phyloP scores from a whole-genome alignment of 2,329 filamentous ascomycete species.

The Penicillium sp. region DNA sequence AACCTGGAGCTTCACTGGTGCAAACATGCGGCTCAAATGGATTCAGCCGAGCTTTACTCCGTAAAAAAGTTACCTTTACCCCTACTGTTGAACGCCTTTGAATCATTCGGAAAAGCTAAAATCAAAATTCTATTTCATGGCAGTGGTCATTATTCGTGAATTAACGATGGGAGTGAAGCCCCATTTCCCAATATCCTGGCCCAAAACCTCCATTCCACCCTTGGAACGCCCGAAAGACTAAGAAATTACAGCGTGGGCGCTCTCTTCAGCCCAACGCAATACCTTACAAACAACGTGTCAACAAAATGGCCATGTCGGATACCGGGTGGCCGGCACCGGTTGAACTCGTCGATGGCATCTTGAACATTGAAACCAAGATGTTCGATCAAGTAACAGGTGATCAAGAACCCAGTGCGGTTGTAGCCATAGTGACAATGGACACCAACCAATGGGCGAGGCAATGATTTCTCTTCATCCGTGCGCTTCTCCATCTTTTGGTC shows the following conservation, averaged over 20 bases:
- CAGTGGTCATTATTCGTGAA: conserved; percentile 12
- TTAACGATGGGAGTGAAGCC: conserved; percentile 3
- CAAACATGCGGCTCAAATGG: neutral
- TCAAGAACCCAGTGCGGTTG: conserved; percentile 89
- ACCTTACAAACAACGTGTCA: conserved; percentile 79
- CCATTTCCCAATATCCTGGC: conserved; percentile 7
- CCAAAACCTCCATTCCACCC: neutral
- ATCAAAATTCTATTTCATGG: neutral
- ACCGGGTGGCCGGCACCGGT: conserved; percentile 70
- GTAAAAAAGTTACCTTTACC: too few relatives aligned
- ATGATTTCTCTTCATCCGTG: conserved; percentile 34
- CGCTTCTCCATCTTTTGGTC: conserved; percentile 48
- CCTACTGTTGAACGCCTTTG: too few relatives aligned
- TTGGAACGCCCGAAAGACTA: conserved; percentile 6
- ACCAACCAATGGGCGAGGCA: conserved; percentile 60
- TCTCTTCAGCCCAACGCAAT: conserved; percentile 57
- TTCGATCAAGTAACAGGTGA: conserved; percentile 89
- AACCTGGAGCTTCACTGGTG: neutral
- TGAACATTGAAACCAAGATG: conserved; percentile 69
- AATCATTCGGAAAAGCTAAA: too few relatives aligned
- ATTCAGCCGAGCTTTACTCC: neutral
- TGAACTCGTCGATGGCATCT: conserved; percentile 79
- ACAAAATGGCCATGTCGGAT: conserved; percentile 90
- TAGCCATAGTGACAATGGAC: conserved; percentile 97
- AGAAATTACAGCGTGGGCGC: conserved; percentile 39